phyloP scores from a whole-genome alignment of 495 filamentous ascomycete species.

The Physcia stellaris region DNA sequence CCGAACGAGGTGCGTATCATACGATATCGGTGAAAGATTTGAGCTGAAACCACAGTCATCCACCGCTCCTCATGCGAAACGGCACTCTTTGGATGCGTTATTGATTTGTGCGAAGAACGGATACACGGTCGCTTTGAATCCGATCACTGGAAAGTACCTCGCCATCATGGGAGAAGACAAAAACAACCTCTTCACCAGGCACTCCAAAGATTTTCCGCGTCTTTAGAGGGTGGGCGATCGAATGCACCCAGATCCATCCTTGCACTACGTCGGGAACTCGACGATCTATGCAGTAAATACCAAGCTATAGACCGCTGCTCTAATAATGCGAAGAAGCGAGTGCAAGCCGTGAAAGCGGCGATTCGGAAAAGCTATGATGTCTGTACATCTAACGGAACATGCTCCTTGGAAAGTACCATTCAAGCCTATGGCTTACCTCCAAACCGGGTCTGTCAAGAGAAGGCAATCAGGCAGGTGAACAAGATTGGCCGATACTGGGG shows the following conservation, averaged over 20 bases:
- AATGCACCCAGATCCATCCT: not conserved
- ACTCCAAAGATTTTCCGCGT: slow-evolving; percentile 1
- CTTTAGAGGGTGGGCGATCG: not conserved
- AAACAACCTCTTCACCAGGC: slow-evolving; percentile 2
- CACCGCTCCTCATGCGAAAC: not conserved
- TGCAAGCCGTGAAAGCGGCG: slow-evolving; percentile 1
- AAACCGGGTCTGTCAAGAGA: not conserved
- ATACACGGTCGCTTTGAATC: slow-evolving; percentile 13
- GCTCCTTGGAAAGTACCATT: not conserved
- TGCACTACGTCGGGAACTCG: not conserved
- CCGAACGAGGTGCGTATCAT: slow-evolving; percentile 5
- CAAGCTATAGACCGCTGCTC: slow-evolving; percentile 1
- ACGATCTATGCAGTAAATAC: slow-evolving; percentile 1
- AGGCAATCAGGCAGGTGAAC: slow-evolving; percentile 6
- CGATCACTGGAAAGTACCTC: slow-evolving; percentile 2
- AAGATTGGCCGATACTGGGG: slow-evolving; percentile 16
- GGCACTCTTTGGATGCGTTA: slow-evolving; percentile 2
- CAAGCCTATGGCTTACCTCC: not conserved
- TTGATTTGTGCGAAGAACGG: slow-evolving; percentile 4
- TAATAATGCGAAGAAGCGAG: not conserved
- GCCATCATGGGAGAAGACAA: not conserved
- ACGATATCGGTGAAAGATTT: not conserved
- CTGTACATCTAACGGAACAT: not conserved
- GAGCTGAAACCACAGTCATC: not conserved
- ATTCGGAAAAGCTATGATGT: slow-evolving; percentile 6